These are phyloP conservation scores for Backusella tarrabulga DNA, from an alignment of 192 early-diverging fungal genomes.

Conservation along the genomic window DNA sequence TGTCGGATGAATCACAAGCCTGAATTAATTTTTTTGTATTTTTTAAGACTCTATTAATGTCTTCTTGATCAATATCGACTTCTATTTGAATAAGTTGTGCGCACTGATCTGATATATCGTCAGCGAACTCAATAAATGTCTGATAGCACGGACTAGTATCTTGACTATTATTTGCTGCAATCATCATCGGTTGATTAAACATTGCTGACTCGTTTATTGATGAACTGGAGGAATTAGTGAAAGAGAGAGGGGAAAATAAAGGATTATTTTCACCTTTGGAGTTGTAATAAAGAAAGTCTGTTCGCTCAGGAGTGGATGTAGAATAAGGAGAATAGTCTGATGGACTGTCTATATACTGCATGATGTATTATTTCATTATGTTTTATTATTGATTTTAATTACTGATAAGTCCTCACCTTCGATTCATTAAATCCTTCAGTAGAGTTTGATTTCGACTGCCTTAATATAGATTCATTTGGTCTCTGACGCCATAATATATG, in stretches of 20 bases:
- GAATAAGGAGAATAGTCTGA: conserved; percentile 6
- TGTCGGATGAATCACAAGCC: not conserved
- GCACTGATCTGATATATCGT: not conserved
- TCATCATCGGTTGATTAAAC: not conserved
- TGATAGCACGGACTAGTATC: not conserved
- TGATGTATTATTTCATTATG: not conserved
- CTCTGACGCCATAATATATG: conserved; percentile 1
- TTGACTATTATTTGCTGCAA: not conserved
- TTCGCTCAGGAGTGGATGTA: conserved; percentile 13
- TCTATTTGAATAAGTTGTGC: not conserved
- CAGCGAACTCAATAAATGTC: not conserved
- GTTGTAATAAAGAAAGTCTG: conserved; percentile 1
- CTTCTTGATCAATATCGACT: not conserved
- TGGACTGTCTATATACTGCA: not conserved
- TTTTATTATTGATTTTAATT: not conserved
- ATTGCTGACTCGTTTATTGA: not conserved
- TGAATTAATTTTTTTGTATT: not conserved
- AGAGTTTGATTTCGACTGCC: not conserved
- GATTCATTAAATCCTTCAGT: not conserved
- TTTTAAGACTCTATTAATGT: not conserved
- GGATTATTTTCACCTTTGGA: not conserved
- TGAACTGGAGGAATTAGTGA: not conserved
- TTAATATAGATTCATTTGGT: conserved; percentile 1
- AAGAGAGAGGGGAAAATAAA: conserved; percentile 10
- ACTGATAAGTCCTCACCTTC: not conserved